Percentiles rank a stretch among this genome's conserved stretches.
These are phyloP conservation scores for Paraphaeosphaeria sporulosa DNA, from an alignment of 2,329 filamentous ascomycete species.

Conservation along the genomic window DNA sequence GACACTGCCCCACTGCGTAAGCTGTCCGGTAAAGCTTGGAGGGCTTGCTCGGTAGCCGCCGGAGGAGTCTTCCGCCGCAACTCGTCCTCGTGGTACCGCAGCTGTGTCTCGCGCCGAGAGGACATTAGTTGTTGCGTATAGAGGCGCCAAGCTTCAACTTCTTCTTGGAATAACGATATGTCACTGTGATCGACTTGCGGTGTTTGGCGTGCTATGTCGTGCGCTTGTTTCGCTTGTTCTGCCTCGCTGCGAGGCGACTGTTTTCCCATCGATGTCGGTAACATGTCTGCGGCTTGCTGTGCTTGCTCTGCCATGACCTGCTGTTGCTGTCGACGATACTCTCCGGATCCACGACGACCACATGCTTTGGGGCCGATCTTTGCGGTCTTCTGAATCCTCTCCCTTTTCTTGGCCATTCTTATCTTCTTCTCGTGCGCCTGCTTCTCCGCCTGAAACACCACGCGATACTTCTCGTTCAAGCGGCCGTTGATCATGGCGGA, in stretches of 20 bases:
- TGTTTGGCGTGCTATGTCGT: background rate
- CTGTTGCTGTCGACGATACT: background rate
- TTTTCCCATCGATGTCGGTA: background rate
- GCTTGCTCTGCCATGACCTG: background rate
- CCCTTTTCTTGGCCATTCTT: conserved; percentile 16
- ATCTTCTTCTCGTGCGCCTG: conserved; percentile 18
- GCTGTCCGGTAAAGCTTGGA: background rate
- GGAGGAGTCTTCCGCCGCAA: background rate
- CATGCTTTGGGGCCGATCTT: background rate
- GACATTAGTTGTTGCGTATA: background rate
- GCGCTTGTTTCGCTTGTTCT: background rate
- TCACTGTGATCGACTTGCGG: background rate
- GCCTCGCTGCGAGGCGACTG: background rate
- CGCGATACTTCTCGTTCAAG: conserved; percentile 38
- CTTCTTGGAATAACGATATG: background rate
- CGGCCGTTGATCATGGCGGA: conserved; percentile 34
- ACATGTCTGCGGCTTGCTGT: background rate
- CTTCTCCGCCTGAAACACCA: conserved; percentile 31
- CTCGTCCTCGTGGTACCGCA: background rate
- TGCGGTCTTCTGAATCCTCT: background rate
- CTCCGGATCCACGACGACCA: background rate
- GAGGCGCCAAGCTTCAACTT: background rate
- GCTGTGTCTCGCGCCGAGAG: background rate
- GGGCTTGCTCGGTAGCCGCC: too few species aligned
- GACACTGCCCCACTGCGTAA: background rate